These are phyloP conservation scores for Penicillium salamii DNA, from an alignment of 495 filamentous ascomycete genomes.

Conservation along the genomic window DNA sequence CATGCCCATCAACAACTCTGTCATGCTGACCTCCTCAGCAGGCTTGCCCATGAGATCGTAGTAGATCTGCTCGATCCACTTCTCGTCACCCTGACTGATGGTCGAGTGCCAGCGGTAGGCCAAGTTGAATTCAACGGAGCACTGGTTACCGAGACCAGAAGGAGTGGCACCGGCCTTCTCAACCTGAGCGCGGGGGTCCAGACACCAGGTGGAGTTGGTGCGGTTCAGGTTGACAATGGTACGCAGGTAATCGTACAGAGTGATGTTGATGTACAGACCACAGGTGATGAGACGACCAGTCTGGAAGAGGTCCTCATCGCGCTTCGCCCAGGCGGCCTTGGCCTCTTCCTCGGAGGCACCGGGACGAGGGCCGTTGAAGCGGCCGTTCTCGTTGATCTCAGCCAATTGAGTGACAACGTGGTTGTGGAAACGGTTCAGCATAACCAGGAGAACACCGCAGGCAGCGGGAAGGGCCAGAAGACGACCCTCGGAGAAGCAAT, in stretches of 20 bases:
- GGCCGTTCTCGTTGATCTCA: constrained; percentile 67
- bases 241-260: constrained; percentile 77
- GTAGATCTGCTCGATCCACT: constrained; percentile 62
- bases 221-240: constrained; percentile 83
- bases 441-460: constrained; percentile 55
- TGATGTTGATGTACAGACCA: constrained; percentile 82
- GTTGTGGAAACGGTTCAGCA: constrained; percentile 73
- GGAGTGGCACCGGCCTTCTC: constrained; percentile 55
- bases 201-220: constrained; percentile 72
- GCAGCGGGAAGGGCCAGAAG: constrained; percentile 56
- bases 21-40: constrained; percentile 48
- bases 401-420: constrained; percentile 67
- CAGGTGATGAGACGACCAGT: constrained; percentile 75
- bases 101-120: constrained; percentile 72
- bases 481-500: constrained; percentile 55
- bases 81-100: constrained; percentile 59
- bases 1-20: constrained; percentile 52
- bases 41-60: constrained; percentile 54
- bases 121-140: constrained; percentile 69
- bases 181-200: constrained; percentile 51
- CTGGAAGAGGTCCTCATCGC: constrained; percentile 83
- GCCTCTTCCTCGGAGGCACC: constrained; percentile 46
- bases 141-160: constrained; percentile 66
- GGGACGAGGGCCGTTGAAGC: constrained; percentile 60
- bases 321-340: constrained; percentile 63